Evolutionary conservation across 192 early-diverging fungal genomes (phyloP).

Genomic region (Coemansia interrupta): DNA sequence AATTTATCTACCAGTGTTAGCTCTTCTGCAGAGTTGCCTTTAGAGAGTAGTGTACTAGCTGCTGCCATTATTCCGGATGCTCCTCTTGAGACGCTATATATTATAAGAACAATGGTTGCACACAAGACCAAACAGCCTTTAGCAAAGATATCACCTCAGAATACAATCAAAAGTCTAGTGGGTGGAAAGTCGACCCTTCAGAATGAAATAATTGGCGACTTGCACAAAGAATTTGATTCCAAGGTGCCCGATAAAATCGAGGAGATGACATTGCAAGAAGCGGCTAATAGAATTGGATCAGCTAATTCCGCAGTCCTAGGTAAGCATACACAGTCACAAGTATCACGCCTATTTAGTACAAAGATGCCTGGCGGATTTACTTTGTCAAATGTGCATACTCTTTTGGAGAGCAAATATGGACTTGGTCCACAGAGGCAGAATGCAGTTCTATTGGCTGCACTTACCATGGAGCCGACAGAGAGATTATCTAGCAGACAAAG

Average conservation of each 20-base stretch:
- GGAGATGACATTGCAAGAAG: conserved; percentile 80
- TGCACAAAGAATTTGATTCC: conserved; percentile 87
- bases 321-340: conserved; percentile 70
- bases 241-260: conserved; percentile 87
- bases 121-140: conserved; percentile 87
- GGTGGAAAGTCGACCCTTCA: conserved; percentile 91
- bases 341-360: conserved; percentile 73
- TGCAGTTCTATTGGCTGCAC: conserved; percentile 69
- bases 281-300: conserved; percentile 55
- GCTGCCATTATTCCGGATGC: conserved; percentile 64
- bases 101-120: conserved; percentile 76
- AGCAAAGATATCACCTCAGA: conserved; percentile 64
- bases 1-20: not conserved
- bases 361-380: conserved; percentile 94
- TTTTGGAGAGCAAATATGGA: conserved; percentile 68
- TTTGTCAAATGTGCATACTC: conserved; percentile 66
- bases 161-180: conserved; percentile 76
- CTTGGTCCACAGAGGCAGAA: conserved; percentile 75
- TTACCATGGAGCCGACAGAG: conserved; percentile 77
- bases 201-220: conserved; percentile 93
- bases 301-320: conserved; percentile 54
- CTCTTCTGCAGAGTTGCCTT: not conserved
- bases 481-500: conserved; percentile 57
- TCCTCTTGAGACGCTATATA: conserved; percentile 70
- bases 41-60: conserved; percentile 34